phyloP scores from a whole-genome alignment of 2,329 filamentous ascomycete species.

The Mycosphaerelloides madeirae region DNA sequence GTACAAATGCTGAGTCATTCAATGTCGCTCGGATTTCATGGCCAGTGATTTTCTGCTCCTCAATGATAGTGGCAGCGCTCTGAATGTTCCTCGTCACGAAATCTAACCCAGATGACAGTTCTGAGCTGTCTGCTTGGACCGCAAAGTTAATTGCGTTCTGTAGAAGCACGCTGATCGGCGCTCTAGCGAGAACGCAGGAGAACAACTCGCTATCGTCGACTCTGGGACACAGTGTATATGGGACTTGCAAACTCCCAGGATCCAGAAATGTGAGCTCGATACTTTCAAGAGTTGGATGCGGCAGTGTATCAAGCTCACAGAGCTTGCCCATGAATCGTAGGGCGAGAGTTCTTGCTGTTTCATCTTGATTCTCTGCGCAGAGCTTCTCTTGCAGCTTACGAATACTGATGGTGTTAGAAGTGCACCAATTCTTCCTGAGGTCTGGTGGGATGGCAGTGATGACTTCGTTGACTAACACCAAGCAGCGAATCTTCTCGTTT shows the following conservation, averaged over 20 bases:
- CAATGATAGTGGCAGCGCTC: constrained; percentile 11
- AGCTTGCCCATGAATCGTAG: constrained; percentile 25
- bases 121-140: constrained; percentile 8
- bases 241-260: constrained; percentile 9
- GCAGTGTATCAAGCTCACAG: constrained; percentile 21
- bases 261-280: constrained; percentile 18
- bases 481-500: constrained; percentile 21
- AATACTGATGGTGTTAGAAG: constrained; percentile 26
- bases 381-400: constrained; percentile 34
- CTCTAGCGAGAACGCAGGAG: constrained; percentile 15
- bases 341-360: constrained; percentile 21
- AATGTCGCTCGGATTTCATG: constrained; percentile 17
- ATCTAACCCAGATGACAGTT: constrained; percentile 13
- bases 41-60: constrained; percentile 15
- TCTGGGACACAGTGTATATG: constrained; percentile 15
- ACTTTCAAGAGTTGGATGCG: constrained; percentile 19
- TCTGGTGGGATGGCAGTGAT: constrained; percentile 26
- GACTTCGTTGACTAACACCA: constrained; percentile 28
- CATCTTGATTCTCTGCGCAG: constrained; percentile 17
- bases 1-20: constrained; percentile 11
- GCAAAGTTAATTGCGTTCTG: constrained; percentile 16
- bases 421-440: constrained; percentile 28
- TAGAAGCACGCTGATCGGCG: constrained; percentile 16
- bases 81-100: constrained; percentile 12
- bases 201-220: constrained; percentile 16